These are phyloP conservation scores for Debaryomyces robertsiae DNA, from an alignment of 1,139 yeast genomes.

Conservation along the genomic window DNA sequence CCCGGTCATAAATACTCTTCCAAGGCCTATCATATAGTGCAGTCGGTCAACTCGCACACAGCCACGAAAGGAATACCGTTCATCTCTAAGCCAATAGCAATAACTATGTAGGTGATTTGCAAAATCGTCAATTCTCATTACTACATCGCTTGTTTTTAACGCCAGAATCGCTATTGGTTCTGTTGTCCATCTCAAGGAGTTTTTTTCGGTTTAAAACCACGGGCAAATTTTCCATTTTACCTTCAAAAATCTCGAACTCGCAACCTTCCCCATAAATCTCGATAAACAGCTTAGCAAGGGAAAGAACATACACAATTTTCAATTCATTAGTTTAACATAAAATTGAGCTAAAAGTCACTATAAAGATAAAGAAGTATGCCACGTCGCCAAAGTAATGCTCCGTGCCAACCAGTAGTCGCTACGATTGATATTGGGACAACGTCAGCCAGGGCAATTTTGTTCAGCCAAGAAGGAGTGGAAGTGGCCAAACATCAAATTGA, in stretches of 20 bases:
- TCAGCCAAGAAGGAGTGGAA: slow-evolving; percentile 72
- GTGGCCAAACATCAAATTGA: slow-evolving; percentile 89
- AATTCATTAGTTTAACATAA: too few species aligned
- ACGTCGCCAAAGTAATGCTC: slow-evolving; percentile 46
- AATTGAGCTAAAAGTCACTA: neutral
- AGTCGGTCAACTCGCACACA: slow-evolving; percentile 1
- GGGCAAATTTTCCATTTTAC: neutral
- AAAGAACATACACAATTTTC: too few species aligned
- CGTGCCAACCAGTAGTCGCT: slow-evolving; percentile 56
- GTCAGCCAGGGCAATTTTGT: slow-evolving; percentile 86
- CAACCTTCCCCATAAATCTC: too few species aligned
- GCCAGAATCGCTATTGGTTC: too few species aligned
- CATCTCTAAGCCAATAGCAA: slow-evolving; percentile 9
- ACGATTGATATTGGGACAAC: slow-evolving; percentile 94
- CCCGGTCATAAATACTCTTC: too few species aligned
- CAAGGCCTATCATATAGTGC: too few species aligned
- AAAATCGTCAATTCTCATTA: neutral
- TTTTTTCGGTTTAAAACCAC: neutral
- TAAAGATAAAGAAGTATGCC: slow-evolving; percentile 26
- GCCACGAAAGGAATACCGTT: slow-evolving; percentile 4
- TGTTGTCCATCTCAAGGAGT: too few species aligned
- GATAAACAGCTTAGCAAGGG: too few species aligned
- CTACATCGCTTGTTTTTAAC: too few species aligned
- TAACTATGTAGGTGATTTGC: neutral
- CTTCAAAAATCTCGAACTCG: too few species aligned